Evolutionary conservation across 2,329 filamentous ascomycete genomes (phyloP), one percentile per base, ranked within the genome.

Genomic region (Neoarthrinium moseri): DNA sequence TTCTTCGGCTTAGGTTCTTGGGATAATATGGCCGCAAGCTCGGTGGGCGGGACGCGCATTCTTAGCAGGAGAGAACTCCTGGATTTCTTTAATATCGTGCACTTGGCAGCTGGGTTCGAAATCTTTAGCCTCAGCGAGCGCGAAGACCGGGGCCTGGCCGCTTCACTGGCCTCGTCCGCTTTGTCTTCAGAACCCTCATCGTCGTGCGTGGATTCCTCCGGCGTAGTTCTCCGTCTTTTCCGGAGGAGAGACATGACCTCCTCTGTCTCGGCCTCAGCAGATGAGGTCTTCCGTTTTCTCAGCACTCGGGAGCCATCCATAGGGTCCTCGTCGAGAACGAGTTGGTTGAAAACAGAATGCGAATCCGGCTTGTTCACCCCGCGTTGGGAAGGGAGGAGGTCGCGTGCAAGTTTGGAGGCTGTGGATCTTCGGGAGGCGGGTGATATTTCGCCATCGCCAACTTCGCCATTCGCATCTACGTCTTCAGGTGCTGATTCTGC

Each of bases 271-370:
- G 86, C 76, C 51, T 89, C 73, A 11, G 79, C 73, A 3, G 87
- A 86, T 1, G 89, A 90, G 15, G 89, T 85, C 65, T 92, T 95
- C 44, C 91, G 83, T 68, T 95, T 95, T 49, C 91, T 80, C 49
- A 95, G 71, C 24, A 87, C 80, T 43, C 90, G 84, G 7, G 89
- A 84, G 36, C 86, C 87, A 64, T 92, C 87, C 70, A 86, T 75
- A 6, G 85, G 77, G 57, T 90, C 86, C 51, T 87, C 86, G 43
- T 87, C 81, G 44, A 87, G 73, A 29, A 87, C 83, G 10, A 87
- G 70, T 46, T 84, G 83, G 54, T 87, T 87, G 65, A 91, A 91
- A 22, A 90, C 81, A 0, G 88, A 91, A 64, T 89, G 86, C 13
- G 87, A 88, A 50, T 84, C 83, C 13, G 84, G 78, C 50, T 81